Percentiles rank a stretch among this genome's conserved stretches.
phyloP scores from a whole-genome alignment of 345 rosid species.

The Physaria fendleri region DNA sequence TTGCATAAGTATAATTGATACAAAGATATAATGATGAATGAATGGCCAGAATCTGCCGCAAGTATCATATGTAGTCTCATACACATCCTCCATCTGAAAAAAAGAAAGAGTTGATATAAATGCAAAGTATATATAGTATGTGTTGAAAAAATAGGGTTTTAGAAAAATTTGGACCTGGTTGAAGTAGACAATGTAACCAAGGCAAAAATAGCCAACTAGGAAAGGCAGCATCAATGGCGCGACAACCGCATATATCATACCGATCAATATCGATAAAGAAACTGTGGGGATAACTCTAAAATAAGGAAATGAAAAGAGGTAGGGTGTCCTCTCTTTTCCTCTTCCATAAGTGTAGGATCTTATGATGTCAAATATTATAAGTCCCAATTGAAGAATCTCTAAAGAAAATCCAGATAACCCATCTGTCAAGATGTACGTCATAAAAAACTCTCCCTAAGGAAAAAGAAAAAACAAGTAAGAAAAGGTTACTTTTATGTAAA shows the following conservation, averaged over 20 bases:
- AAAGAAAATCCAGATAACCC: conserved; percentile 82
- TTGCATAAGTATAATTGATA: conserved; percentile 83
- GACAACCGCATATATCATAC: conserved; percentile 76
- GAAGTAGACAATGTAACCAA: conserved; percentile 72
- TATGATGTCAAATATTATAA: conserved; percentile 52
- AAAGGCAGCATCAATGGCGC: conserved; percentile 80
- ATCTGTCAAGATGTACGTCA: conserved; percentile 78
- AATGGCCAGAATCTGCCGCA: conserved; percentile 75
- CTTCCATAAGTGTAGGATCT: conserved; percentile 41
- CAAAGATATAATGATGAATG: conserved; percentile 64
- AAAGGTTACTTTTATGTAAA: background rate
- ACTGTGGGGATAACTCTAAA: conserved; percentile 70
- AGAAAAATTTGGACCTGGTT: conserved; percentile 56
- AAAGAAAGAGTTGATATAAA: background rate
- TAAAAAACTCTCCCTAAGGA: conserved; percentile 87
- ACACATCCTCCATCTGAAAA: conserved; percentile 71
- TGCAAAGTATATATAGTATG: background rate
- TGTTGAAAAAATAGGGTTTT: background rate
- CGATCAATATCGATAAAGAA: conserved; percentile 63
- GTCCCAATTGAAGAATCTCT: conserved; percentile 75
- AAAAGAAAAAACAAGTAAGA: background rate
- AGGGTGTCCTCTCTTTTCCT: conserved; percentile 50
- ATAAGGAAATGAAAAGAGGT: conserved; percentile 71
- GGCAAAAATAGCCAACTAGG: conserved; percentile 68
- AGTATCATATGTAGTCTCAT: conserved; percentile 62